Evolutionary conservation across 1,284 basidiomycete species (phyloP), one percentile per base, ranked within the genome.

Genomic region (Tylopilus sp.): DNA sequence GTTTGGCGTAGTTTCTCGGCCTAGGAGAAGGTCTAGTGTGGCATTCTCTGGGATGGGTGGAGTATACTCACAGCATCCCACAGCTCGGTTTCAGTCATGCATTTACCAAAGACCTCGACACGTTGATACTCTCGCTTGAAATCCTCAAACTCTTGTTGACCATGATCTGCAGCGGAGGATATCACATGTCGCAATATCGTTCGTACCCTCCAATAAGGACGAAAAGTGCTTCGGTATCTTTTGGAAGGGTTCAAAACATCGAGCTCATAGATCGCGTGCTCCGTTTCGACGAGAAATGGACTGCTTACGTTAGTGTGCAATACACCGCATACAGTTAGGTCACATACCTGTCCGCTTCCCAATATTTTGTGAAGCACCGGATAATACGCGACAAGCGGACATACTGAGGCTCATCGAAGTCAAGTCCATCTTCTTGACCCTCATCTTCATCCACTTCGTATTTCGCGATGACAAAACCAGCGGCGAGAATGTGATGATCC

Each of bases 181-280:
- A 89, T 79, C 18, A 87, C 71, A 6, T 83, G 67, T 57, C 91
- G 87, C 1, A 87, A 79, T 52, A 88, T 80, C 2, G 81, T 80
- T 51, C 86, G 83, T 0, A 84, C 82, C 4, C 77, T 77, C 68
- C 86, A 86, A 72, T 90, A 91, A 6, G 81, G 71, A 26, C 75
- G 68, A 62, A 83, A 89, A n/a, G 79, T 78, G 2, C 71, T 71
- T 15, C 73, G 63, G 66, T 93, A 93, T 24, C 66, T 68, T 19
- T 73, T 68, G 4, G 84, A 81, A 0, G 91, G 88, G 1, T 29
- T 61, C 36, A 24, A 16, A 2, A 65, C 70, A 18, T 79, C 76
- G 26, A 93, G 77, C 39, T 87, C 84, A 71, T 92, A 93, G 82
- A 86, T 88, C 1, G 88, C 88, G 64, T 81, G 82, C 33, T 81